Evolutionary conservation across 2,329 filamentous ascomycete species (phyloP).

Genomic region (Blumeria graminis): DNA sequence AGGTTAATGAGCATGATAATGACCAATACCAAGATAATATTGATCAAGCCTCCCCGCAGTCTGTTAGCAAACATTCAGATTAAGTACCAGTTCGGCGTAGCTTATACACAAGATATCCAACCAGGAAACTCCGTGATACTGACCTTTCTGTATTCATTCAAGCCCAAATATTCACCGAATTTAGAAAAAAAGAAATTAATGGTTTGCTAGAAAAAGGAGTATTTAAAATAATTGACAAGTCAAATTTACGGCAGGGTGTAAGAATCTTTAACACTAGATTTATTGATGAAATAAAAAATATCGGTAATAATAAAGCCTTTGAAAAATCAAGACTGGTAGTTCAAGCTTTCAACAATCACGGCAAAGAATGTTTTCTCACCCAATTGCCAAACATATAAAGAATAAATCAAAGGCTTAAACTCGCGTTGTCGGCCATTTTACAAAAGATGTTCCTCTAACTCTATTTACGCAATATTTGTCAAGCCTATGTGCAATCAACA

Average conservation of each 20-base stretch:
- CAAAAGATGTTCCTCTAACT: neutral
- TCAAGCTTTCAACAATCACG: constrained; percentile 3
- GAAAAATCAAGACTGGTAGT: constrained; percentile 1
- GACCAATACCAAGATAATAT: too few species aligned
- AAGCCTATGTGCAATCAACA: too few species aligned
- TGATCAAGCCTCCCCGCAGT: constrained; percentile 1
- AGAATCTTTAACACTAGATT: neutral
- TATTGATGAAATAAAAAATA: constrained; percentile 5
- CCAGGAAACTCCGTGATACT: neutral
- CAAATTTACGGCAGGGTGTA: neutral
- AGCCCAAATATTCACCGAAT: neutral
- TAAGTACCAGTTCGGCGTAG: neutral
- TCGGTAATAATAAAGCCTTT: constrained; percentile 1
- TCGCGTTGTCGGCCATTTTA: neutral
- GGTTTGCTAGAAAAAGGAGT: constrained; percentile 1
- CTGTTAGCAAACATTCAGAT: neutral
- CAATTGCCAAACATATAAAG: constrained; percentile 3
- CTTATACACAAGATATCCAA: neutral
- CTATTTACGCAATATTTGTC: neutral
- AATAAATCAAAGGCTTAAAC: neutral
- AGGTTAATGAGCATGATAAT: neutral
- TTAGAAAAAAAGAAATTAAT: neutral
- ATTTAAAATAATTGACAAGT: neutral
- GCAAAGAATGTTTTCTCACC: constrained; percentile 3
- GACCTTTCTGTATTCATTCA: neutral